phyloP scores from a whole-genome alignment of 441 rosid species.

The Metrosideros polymorpha region DNA sequence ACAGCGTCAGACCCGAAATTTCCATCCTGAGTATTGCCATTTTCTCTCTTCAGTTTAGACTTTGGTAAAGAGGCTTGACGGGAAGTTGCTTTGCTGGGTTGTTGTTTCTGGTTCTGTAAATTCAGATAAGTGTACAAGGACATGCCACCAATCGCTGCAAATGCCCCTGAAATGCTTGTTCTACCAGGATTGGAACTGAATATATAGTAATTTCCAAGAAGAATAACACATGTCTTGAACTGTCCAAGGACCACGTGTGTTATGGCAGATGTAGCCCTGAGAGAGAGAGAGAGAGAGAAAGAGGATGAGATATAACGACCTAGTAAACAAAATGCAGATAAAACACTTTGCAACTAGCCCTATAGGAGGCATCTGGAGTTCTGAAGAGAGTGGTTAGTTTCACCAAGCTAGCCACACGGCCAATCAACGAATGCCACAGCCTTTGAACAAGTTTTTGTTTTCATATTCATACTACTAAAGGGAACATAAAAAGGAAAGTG shows the following conservation, averaged over 20 bases:
- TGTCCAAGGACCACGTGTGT: constrained; percentile 70
- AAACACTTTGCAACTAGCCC: not conserved
- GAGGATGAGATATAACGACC: not conserved
- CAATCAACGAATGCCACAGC: not conserved
- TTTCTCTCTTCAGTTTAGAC: constrained; percentile 42
- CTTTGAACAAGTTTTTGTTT: not conserved
- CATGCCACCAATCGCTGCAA: constrained; percentile 58
- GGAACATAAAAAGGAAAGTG: not conserved
- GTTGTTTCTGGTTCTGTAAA: constrained; percentile 20
- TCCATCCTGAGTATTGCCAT: constrained; percentile 25
- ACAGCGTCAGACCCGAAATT: constrained; percentile 5
- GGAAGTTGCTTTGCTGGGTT: constrained; percentile 19
- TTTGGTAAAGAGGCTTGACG: constrained; percentile 25
- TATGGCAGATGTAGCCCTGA: constrained; percentile 62
- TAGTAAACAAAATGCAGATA: not conserved
- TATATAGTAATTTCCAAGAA: constrained; percentile 50
- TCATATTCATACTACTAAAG: not conserved
- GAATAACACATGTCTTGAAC: constrained; percentile 62
- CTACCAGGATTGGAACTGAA: constrained; percentile 52
- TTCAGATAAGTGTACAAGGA: constrained; percentile 47
- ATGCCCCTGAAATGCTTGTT: constrained; percentile 47
- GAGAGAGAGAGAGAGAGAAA: not conserved
- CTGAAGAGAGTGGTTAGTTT: not conserved
- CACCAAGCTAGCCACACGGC: not conserved
- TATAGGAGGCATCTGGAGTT: not conserved